Percentiles rank a stretch among this genome's conserved stretches.
Evolutionary conservation across 148 eudicot genomes (phyloP).

Genomic region (Dysphania ambrosioides): DNA sequence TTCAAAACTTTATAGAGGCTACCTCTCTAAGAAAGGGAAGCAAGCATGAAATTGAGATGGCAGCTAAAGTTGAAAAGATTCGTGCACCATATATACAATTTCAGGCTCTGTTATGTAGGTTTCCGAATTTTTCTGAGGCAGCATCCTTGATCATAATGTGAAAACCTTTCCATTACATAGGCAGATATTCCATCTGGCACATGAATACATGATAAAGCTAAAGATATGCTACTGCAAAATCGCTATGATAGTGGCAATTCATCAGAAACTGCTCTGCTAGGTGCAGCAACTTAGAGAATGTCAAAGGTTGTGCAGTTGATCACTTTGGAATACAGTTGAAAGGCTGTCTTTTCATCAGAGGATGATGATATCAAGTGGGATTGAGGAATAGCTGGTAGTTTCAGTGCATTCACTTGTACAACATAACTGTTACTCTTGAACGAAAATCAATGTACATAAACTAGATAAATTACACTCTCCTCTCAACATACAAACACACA

Average conservation of each 20-base stretch:
- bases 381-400: not conserved
- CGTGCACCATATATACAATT: constrained; percentile 6
- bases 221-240: constrained; percentile 66
- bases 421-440: not conserved
- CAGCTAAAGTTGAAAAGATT: constrained; percentile 83
- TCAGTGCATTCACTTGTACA: not conserved
- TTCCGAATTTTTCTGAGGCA: not conserved
- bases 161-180: constrained; percentile 7
- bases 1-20: constrained; percentile 37
- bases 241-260: constrained; percentile 42
- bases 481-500: too few relatives aligned
- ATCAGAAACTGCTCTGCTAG: constrained; percentile 40
- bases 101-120: not conserved
- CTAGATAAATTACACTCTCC: too few relatives aligned
- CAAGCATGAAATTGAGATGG: constrained; percentile 69
- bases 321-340: constrained; percentile 2
- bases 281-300: constrained; percentile 27
- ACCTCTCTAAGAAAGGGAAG: constrained; percentile 80
- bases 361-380: constrained; percentile 8
- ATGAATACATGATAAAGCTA: constrained; percentile 90
- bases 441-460: constrained; percentile 19
- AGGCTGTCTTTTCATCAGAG: not conserved
- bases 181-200: constrained; percentile 75
- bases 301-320: not conserved
- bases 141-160: not conserved